phyloP scores from a whole-genome alignment of 257 asterid species.

The Fraxinus quadrangulata region DNA sequence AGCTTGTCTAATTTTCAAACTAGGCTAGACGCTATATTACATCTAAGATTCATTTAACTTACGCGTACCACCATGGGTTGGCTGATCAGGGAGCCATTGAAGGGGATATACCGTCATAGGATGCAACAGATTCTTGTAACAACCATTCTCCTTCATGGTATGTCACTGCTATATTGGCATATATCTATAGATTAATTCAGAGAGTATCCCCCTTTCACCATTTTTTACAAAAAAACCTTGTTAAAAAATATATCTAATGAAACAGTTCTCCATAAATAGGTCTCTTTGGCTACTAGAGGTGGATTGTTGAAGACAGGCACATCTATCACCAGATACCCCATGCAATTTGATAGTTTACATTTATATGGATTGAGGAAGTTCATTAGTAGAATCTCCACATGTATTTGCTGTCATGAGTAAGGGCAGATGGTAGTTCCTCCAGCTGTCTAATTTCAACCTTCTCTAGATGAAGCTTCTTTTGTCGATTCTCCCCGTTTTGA shows the following conservation, averaged over 20 bases:
- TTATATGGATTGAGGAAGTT: constrained; percentile 9
- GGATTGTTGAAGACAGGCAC: constrained; percentile 43
- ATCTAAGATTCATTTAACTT: constrained; percentile 42
- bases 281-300: constrained; percentile 39
- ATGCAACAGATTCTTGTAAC: constrained; percentile 48
- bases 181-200: not conserved
- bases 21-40: constrained; percentile 27
- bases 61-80: constrained; percentile 56
- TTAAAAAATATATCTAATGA: constrained; percentile 21
- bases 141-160: constrained; percentile 46
- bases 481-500: constrained; percentile 16
- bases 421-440: not conserved
- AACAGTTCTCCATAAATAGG: constrained; percentile 45
- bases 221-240: constrained; percentile 9
- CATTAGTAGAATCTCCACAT: constrained; percentile 6
- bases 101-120: constrained; percentile 52
- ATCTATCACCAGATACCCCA: constrained; percentile 28
- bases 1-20: constrained; percentile 30
- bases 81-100: constrained; percentile 78
- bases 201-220: constrained; percentile 36
- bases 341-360: constrained; percentile 6
- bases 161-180: constrained; percentile 28
- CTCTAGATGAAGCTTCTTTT: not conserved
- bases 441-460: constrained; percentile 11
- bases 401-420: constrained; percentile 15